A percentile compares a stretch with the other conserved stretches of the same genome.
Evolutionary conservation across 805 yeast species (phyloP).

Genomic region (Cyberlindnera xylosilytica): DNA sequence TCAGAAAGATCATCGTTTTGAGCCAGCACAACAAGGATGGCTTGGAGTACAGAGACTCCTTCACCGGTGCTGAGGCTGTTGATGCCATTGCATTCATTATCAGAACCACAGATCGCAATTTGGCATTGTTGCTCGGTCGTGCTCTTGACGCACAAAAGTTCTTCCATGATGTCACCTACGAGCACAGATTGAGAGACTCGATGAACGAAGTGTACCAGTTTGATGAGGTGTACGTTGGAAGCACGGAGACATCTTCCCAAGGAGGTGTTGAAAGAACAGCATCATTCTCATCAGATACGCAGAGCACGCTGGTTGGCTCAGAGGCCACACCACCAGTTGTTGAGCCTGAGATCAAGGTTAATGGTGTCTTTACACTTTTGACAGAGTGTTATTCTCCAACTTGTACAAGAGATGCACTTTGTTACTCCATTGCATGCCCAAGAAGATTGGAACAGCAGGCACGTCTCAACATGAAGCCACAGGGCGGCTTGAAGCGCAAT

Average conservation of each 20-base stretch:
- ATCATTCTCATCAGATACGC: conserved; percentile 22
- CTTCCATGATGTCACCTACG: conserved; percentile 94
- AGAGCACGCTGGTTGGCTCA: conserved; percentile 9
- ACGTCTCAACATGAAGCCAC: conserved; percentile 80
- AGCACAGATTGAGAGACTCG: conserved; percentile 88
- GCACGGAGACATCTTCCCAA: conserved; percentile 12
- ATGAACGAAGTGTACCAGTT: conserved; percentile 85
- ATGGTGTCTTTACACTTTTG: conserved; percentile 89
- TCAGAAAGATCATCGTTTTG: conserved; percentile 63
- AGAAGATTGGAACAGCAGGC: conserved; percentile 95
- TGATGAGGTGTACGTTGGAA: conserved; percentile 47
- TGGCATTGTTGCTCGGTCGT: conserved; percentile 86
- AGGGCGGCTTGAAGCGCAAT: conserved; percentile 78
- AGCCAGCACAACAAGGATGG: conserved; percentile 89
- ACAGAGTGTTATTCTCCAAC: conserved; percentile 98
- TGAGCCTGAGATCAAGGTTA: conserved; percentile 38
- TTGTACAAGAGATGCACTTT: conserved; percentile 80
- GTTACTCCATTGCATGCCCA: conserved; percentile 96
- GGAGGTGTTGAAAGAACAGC: conserved; percentile 31
- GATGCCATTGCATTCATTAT: conserved; percentile 84
- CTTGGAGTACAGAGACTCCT: conserved; percentile 85
- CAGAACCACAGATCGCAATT: conserved; percentile 84
- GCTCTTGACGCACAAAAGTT: conserved; percentile 91
- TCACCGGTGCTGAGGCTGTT: conserved; percentile 92
- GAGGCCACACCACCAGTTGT: conserved; percentile 11